These are phyloP conservation scores for Moesziomyces aphidis DNA, from an alignment of 1,284 basidiomycete species.

Conservation along the genomic window DNA sequence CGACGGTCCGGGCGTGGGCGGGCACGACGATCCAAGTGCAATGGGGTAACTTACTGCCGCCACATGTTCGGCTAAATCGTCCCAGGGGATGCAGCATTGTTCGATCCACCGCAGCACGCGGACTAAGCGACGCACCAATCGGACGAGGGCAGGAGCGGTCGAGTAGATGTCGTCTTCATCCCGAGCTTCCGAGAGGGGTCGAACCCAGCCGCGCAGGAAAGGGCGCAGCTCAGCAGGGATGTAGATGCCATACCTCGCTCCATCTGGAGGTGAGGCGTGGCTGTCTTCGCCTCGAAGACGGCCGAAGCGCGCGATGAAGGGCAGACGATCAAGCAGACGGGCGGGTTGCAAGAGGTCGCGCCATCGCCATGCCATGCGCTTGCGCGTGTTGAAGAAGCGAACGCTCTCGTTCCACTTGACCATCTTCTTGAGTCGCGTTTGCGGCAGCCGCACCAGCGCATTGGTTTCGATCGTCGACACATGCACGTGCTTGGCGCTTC, in stretches of 20 bases:
- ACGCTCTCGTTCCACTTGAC: constrained; percentile 48
- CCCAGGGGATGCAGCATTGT: constrained; percentile 26
- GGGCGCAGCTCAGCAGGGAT: constrained; percentile 27
- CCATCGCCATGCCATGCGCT: constrained; percentile 12
- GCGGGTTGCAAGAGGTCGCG: constrained; percentile 2
- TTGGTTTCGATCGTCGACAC: constrained; percentile 39
- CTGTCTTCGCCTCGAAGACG: constrained; percentile 1
- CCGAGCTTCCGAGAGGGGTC: constrained; percentile 8
- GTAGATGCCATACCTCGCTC: constrained; percentile 22
- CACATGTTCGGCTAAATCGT: constrained; percentile 40
- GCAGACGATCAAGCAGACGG: constrained; percentile 10
- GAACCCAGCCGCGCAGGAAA: constrained; percentile 23
- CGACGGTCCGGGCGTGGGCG: constrained; percentile 28
- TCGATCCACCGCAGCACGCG: constrained; percentile 29
- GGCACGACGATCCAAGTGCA: constrained; percentile 20
- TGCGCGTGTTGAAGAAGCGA: constrained; percentile 16
- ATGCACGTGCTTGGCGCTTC: constrained; percentile 11
- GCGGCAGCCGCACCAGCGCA: constrained; percentile 20
- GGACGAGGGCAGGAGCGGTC: constrained; percentile 4
- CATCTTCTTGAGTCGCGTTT: constrained; percentile 37
- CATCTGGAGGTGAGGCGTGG: neutral
- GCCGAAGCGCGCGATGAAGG: constrained; percentile 24
- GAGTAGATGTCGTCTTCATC: neutral
- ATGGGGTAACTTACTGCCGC: constrained; percentile 34
- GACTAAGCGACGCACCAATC: constrained; percentile 16